A percentile compares a stretch with the other conserved stretches of the same genome.
phyloP scores from a whole-genome alignment of 2,329 filamentous ascomycete genomes.

The Apiospora koreana region DNA sequence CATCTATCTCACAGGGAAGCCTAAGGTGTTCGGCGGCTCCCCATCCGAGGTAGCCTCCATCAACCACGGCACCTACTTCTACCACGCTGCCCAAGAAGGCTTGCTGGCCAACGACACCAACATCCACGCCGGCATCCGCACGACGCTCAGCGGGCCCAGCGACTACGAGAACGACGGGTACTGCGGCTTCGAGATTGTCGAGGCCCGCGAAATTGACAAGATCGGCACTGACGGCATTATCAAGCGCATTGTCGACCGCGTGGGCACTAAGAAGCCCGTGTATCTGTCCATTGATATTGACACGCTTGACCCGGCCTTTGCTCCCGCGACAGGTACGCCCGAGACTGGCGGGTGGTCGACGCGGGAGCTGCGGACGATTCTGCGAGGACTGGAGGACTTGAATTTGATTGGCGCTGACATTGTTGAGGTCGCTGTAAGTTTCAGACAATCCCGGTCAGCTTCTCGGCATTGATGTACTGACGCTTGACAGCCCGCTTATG shows the following conservation, averaged over 20 bases:
- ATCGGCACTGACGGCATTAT: constrained; percentile 70
- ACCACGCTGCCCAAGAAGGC: constrained; percentile 77
- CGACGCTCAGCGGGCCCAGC: constrained; percentile 74
- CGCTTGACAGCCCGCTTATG: constrained; percentile 51
- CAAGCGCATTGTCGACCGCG: constrained; percentile 72
- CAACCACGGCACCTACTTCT: constrained; percentile 91
- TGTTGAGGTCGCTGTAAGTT: constrained; percentile 65
- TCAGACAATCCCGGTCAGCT: too few species aligned
- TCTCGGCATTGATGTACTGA: background rate
- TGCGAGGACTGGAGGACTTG: constrained; percentile 67
- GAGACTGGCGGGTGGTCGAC: constrained; percentile 79
- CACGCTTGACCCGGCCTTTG: constrained; percentile 81
- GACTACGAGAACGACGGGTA: constrained; percentile 88
- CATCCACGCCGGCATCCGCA: constrained; percentile 86
- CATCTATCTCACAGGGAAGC: constrained; percentile 57
- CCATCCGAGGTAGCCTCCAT: constrained; percentile 74
- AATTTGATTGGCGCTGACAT: constrained; percentile 73
- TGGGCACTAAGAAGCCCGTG: constrained; percentile 73
- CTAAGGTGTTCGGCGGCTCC: constrained; percentile 83
- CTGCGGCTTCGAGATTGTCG: constrained; percentile 80
- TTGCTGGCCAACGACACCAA: constrained; percentile 79
- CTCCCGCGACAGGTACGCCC: constrained; percentile 73
- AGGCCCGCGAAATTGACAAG: constrained; percentile 60
- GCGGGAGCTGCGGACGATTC: constrained; percentile 70
- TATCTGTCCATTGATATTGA: constrained; percentile 88